Evolutionary conservation across 768 basidiomycete species (phyloP), one percentile per base, ranked within the genome.

Genomic region (Leccinellum albellum): DNA sequence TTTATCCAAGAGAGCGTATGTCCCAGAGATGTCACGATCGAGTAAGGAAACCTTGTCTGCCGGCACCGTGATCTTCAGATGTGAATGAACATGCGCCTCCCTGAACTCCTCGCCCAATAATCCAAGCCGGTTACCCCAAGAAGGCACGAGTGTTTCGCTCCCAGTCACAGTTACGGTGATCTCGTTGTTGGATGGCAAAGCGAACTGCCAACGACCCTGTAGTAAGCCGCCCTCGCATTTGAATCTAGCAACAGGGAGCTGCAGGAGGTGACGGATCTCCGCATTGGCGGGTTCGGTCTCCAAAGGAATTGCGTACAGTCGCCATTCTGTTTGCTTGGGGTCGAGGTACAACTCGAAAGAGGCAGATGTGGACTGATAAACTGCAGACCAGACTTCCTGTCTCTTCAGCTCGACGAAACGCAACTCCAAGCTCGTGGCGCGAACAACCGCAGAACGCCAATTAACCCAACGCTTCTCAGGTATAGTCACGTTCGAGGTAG

Each of bases 341-440:
- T 93, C 84, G 13, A 98, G 78, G 52, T 83, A 79, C 15, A 97
- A 79, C 66, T 95, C 90, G 45, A 95, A 80, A 2, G 72, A 75
- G 10, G 88, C 94, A 3, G 78, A 70, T 0, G 87, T 75, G 0
- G 91, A 89, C 62, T 85, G 83, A 72, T 89, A 97, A 20, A 86
- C 75, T 1, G 82, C 91, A 23, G 82, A 84, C 95, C 95, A 98
- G 31, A 87, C 83, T 58, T 90, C 87, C 69, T 95, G 93, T 29
- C 95, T 87, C 70, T 90, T 93, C 40, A 90, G 79, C 61, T 90
- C 88, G 15, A 87, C 83, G 68, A 95, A 98, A 40, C 88, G 86
- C 50, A 96, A 80, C 61, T 91, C 87, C 17, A 77, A 76, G n/a
- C 67, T 56, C 1, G 78, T 75, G 6, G 85, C 87, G 15, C 80